Conservation (phyloP, 371 early-diverging fungal species). For the Actinomucor elegans region DNA sequence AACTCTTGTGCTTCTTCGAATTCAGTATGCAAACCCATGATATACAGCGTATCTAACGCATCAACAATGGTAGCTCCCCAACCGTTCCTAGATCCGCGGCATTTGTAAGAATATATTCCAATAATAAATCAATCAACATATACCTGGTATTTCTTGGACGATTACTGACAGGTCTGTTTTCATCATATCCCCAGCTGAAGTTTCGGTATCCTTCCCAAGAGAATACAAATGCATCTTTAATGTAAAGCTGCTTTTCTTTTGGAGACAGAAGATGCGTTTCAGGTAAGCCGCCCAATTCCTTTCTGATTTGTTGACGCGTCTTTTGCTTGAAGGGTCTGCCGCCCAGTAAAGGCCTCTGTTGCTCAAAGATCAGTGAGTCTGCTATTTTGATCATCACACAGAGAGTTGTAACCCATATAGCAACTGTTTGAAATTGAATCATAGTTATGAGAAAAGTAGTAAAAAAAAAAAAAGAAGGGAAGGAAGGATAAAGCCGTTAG, state of each 20-base stretch:
- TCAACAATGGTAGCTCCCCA: constrained; percentile 77
- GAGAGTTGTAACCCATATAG: no score
- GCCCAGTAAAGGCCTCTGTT: no score
- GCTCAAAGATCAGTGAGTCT: no score
- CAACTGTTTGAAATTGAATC: no score
- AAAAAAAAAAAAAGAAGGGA: no score
- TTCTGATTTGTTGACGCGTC: constrained; percentile 11
- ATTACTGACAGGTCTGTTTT: constrained; percentile 51
- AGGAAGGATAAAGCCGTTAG: no score
- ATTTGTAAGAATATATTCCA: neutral
- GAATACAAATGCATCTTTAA: constrained; percentile 56
- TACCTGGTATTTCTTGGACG: constrained; percentile 52
- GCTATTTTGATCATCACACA: no score
- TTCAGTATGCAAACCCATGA: constrained; percentile 76
- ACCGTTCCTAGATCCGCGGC: constrained; percentile 18
- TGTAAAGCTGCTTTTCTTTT: constrained; percentile 36
- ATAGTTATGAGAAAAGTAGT: no score
- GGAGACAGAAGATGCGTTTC: constrained; percentile 23
- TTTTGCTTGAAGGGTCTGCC: no score
- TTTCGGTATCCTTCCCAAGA: constrained; percentile 80
- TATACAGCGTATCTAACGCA: constrained; percentile 74
- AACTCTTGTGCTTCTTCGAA: constrained; percentile 65
- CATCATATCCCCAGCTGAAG: constrained; percentile 64
- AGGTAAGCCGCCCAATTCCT: constrained; percentile 23
- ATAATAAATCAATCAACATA: neutral